Evolutionary conservation across 1,284 basidiomycete species (phyloP), one percentile per base, ranked within the genome.

Genomic region (Anthracocystis walkeri): DNA sequence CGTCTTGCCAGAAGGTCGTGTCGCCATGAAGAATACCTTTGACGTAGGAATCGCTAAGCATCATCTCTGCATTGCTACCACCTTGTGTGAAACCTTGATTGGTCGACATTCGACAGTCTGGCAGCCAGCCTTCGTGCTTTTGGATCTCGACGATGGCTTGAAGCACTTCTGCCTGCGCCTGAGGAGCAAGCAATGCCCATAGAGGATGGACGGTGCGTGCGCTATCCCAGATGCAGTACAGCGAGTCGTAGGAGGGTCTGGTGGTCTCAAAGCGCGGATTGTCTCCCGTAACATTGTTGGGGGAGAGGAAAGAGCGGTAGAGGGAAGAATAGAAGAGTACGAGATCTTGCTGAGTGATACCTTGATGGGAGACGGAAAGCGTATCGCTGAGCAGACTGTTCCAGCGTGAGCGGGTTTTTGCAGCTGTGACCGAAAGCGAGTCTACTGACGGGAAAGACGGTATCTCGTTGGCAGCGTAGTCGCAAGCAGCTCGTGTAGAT

Each of bases 261-360:
- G 90, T 88, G 0, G 90, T 90, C 49, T 88, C 88, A 89, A 90
- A 91, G 38, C 87, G 87, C 0, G 90, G 90, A 73, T 91, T 91
- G 82, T 91, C 90, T n/a, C 89, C 90, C 1, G 90, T 90, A 77
- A 91, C 90, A 73, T 92, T 90, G 4, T 89, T 90, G 8, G 91
- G 91, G 2, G 89, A 89, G 42, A 91, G 89, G 80, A 91, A 90
- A 0, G 88, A 89, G 58, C 90, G 85, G 77, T 91, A 91, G 3
- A 91, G 82, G 0, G 87, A 87, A 61, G 89, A 88, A 2, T 91
- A 89, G 64, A 90, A 87, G 0, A 91, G 84, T 7, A 89, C 86
- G 3, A 87, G 57, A 7, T 65, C 58, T 49, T 70, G 55, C 6
- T 63, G 20, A 11, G 27, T 56, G 10, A 71, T 31, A 18, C 68